Base-by-base conservation (phyloP, 164 flowering plant genomes). In the Tinospora cordifolia region DNA sequence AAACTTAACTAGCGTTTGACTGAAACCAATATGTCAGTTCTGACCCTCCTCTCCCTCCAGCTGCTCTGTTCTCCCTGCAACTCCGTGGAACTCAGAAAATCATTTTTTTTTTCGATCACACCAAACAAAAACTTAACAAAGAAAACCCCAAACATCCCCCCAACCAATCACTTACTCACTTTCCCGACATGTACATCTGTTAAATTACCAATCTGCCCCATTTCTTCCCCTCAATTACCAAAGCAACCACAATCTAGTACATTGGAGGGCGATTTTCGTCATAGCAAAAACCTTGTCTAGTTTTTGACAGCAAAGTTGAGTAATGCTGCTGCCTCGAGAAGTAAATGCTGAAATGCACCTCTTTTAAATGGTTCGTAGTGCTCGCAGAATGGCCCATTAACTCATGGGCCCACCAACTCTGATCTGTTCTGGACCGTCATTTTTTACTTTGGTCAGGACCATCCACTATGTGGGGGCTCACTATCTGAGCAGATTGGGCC, bases 11-110 rank as follows among this genome's bases (percentile, higher is more conserved):
- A 62, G 27, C 19, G 60, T 62, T 71, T 63, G 73, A 62, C 58
- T 17, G 19, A 19, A 21, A 60, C 19, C 59, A 15, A 57, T 71
- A 6, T 71, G 67, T 62, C 73, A 47, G 66, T 19, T 7, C 41
- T 24, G n/a, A 19, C 14, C 36, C 36, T 30, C 36, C 36, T 4
- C 36, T 30, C 36, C 36, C n/a, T n/a, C 4, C 36, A 30, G 36
- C 36, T 30, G 3, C 36, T 30, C 36, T 30, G 36, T 30, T 30
- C 36, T 30, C n/a, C n/a, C 15, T 13, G 60, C 40, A 15, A 15
- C 39, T 8, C 58, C 41, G 67, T 71, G n/a, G 67, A 63, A 62
- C 67, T 62, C 67, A 59, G 65, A 41, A 70, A 60, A 70, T 70
- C 72, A 63, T 71, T 30, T 57, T 49, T 71, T 30, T 57, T 49